phyloP scores from a whole-genome alignment of 2,329 filamentous ascomycete genomes.

The Akanthomyces uredinophilus region DNA sequence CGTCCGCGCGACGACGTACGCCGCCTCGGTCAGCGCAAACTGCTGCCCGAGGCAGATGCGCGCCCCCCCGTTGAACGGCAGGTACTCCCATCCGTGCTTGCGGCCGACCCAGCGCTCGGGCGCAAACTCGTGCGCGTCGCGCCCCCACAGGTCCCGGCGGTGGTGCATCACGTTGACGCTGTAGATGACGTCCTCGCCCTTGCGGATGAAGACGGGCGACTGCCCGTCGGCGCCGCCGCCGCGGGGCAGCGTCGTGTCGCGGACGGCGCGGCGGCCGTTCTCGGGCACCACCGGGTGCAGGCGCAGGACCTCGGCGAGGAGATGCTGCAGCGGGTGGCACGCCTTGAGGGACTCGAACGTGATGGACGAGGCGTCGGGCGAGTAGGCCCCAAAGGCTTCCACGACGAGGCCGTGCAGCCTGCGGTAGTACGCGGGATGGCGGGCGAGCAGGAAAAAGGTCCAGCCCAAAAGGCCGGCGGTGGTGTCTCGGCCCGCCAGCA shows the following conservation, averaged over 20 bases:
- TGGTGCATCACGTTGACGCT: conserved; percentile 28
- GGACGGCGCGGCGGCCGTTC: conserved; percentile 28
- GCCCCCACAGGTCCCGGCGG: conserved; percentile 30
- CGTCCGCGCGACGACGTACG: not conserved
- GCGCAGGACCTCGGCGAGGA: conserved; percentile 24
- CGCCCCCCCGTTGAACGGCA: conserved; percentile 33
- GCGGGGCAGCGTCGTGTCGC: conserved; percentile 29
- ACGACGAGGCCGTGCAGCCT: not conserved
- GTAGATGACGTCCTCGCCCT: conserved; percentile 22
- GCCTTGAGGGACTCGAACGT: conserved; percentile 5
- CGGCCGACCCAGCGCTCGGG: conserved; percentile 33
- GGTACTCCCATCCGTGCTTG: conserved; percentile 28
- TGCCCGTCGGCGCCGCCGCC: conserved; percentile 32
- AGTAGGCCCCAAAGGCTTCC: conserved; percentile 3
- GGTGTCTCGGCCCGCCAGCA: conserved; percentile 22
- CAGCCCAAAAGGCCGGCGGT: conserved; percentile 21
- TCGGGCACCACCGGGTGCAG: conserved; percentile 30
- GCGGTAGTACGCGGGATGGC: conserved; percentile 4
- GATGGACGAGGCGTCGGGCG: not conserved
- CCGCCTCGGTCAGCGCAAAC: conserved; percentile 6
- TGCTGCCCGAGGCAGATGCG: conserved; percentile 28
- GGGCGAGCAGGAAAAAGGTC: conserved; percentile 20
- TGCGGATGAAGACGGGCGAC: conserved; percentile 26
- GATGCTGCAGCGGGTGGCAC: conserved; percentile 13
- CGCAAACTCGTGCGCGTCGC: conserved; percentile 29